A percentile compares a stretch with the other conserved stretches of the same genome.
Evolutionary conservation across 2,329 filamentous ascomycete genomes (phyloP).

Genomic region (Aspergillus alliaceus): DNA sequence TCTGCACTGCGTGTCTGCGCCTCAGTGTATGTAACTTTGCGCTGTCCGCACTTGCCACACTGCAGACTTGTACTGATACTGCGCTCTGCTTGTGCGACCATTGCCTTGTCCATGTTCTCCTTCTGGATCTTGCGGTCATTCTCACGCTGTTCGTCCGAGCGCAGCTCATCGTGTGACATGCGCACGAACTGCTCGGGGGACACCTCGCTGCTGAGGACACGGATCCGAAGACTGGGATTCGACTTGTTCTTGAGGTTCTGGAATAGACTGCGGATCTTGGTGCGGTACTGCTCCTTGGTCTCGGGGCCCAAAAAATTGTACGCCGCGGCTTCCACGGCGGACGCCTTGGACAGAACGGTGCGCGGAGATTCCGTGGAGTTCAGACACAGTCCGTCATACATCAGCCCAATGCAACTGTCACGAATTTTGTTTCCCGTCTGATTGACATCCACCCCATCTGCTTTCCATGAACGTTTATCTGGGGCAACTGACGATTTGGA

Average conservation of each 20-base stretch:
- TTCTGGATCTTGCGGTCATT: constrained; percentile 75
- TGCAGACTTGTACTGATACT: constrained; percentile 83
- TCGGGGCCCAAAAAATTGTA: constrained; percentile 70
- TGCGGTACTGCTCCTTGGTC: constrained; percentile 71
- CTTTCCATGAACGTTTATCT: constrained; percentile 77
- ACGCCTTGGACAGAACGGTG: constrained; percentile 64
- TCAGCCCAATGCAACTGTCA: constrained; percentile 82
- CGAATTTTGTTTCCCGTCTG: constrained; percentile 73
- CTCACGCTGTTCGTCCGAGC: constrained; percentile 76
- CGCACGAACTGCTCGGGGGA: constrained; percentile 70
- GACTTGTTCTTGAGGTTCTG: constrained; percentile 92
- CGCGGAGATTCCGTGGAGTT: constrained; percentile 62
- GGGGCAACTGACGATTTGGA: constrained; percentile 58
- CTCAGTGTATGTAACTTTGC: constrained; percentile 93
- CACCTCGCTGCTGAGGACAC: constrained; percentile 75
- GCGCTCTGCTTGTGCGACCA: constrained; percentile 89
- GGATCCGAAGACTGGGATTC: constrained; percentile 73
- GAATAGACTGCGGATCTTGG: constrained; percentile 88
- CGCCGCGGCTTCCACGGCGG: constrained; percentile 75
- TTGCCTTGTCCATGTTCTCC: constrained; percentile 96
- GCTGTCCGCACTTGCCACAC: constrained; percentile 89
- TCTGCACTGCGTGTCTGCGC: constrained; percentile 94
- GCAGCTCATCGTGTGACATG: constrained; percentile 90
- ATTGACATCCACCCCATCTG: constrained; percentile 76
- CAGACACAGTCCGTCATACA: constrained; percentile 88